phyloP scores from a whole-genome alignment of 805 yeast genomes.

The Wickerhamomyces silvicola region DNA sequence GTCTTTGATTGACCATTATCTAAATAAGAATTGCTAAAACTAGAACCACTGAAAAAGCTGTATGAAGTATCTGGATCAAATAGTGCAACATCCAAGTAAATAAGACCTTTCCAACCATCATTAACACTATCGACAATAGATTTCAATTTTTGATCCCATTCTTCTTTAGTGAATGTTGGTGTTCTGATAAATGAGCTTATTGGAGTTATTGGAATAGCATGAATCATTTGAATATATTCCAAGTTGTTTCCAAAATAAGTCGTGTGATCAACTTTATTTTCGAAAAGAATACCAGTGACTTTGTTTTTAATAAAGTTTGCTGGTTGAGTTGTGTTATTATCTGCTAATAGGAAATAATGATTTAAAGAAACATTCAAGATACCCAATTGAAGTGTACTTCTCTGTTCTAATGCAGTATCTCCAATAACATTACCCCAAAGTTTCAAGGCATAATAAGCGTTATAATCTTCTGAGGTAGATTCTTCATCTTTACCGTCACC shows the following conservation, averaged over 20 bases:
- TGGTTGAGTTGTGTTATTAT: conserved; percentile 53
- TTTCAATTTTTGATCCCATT: conserved; percentile 50
- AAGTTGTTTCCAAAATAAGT: conserved; percentile 71
- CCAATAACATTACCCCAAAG: conserved; percentile 55
- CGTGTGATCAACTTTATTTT: conserved; percentile 65
- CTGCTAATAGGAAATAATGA: conserved; percentile 46
- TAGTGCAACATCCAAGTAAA: conserved; percentile 70
- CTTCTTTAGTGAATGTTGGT: conserved; percentile 50
- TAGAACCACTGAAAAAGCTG: conserved; percentile 47
- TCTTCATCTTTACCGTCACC: conserved; percentile 79
- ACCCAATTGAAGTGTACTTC: conserved; percentile 57
- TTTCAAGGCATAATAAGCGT: conserved; percentile 62
- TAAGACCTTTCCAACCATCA: conserved; percentile 69
- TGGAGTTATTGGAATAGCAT: conserved; percentile 70
- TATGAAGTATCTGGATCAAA: conserved; percentile 62
- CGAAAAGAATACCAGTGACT: conserved; percentile 70
- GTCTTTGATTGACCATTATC: conserved; percentile 85
- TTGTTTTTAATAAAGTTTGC: conserved; percentile 48
- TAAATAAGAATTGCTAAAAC: conserved; percentile 49
- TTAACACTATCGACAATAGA: conserved; percentile 40
- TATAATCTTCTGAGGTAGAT: conserved; percentile 68
- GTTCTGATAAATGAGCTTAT: conserved; percentile 54
- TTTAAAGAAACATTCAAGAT: conserved; percentile 48
- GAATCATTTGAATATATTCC: conserved; percentile 74
- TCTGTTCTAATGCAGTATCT: conserved; percentile 43